Conservation (phyloP, 441 rosid species). For the Iberis amara region DNA sequence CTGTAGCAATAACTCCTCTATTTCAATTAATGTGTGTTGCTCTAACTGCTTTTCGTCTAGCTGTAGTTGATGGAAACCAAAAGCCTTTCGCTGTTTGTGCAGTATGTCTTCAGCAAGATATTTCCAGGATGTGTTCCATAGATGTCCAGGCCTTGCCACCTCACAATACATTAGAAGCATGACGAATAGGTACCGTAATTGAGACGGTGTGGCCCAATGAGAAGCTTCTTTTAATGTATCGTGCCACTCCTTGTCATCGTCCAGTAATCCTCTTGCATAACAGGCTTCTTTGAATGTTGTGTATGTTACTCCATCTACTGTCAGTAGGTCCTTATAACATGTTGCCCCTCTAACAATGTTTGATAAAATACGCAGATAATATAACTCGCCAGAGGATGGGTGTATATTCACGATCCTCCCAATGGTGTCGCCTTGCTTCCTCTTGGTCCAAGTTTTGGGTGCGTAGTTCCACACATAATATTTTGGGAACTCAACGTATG, state of each 20-base stretch:
- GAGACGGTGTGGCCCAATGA: background rate
- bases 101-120: background rate
- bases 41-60: background rate
- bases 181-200: background rate
- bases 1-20: background rate
- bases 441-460: background rate
- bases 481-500: conserved; percentile 3
- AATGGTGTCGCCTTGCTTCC: background rate
- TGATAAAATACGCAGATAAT: background rate
- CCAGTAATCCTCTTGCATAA: background rate
- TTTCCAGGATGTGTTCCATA: conserved; percentile 9
- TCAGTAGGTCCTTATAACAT: background rate
- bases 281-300: conserved; percentile 4
- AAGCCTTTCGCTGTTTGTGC: background rate
- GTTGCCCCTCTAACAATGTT: background rate
- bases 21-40: conserved; percentile 2
- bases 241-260: conserved; percentile 5
- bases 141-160: background rate
- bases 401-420: conserved; percentile 5
- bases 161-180: conserved; percentile 2
- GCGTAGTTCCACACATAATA: background rate
- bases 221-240: conserved; percentile 2
- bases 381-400: background rate
- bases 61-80: background rate
- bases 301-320: background rate